Percentiles rank a stretch among this genome's conserved stretches.
Conservation (phyloP, 2,329 filamentous ascomycete species). For the Rutstroemia sp. region DNA sequence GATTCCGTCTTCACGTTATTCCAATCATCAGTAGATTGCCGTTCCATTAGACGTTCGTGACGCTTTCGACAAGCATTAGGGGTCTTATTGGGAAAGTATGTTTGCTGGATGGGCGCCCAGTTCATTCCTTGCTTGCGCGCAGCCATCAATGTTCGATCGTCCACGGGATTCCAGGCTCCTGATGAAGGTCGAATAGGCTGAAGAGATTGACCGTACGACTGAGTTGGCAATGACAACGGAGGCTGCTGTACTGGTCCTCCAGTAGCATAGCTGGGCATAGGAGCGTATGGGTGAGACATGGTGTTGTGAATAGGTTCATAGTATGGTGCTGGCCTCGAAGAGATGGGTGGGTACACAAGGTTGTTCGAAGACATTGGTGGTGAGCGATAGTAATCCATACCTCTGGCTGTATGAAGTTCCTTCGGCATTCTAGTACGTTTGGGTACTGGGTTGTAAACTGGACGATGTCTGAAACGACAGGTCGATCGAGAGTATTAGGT, state of each 20-base stretch:
- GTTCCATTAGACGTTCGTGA: constrained; percentile 77
- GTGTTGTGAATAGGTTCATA: constrained; percentile 5
- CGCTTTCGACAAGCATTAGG: constrained; percentile 72
- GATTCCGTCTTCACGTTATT: constrained; percentile 67
- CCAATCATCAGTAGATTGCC: constrained; percentile 55
- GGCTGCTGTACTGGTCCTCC: constrained; percentile 15
- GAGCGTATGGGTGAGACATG: constrained; percentile 5
- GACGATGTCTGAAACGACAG: background rate
- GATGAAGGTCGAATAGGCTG: constrained; percentile 43
- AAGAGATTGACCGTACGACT: constrained; percentile 6
- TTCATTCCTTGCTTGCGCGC: constrained; percentile 71
- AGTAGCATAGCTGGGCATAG: constrained; percentile 7
- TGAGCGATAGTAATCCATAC: constrained; percentile 11
- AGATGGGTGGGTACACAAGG: constrained; percentile 2
- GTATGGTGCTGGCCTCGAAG: constrained; percentile 5
- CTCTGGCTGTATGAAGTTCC: background rate
- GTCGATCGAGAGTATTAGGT: background rate
- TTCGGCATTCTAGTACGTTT: constrained; percentile 6
- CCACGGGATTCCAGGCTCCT: constrained; percentile 63
- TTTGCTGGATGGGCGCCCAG: constrained; percentile 73
- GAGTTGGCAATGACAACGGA: constrained; percentile 8
- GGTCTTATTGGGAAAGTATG: constrained; percentile 70
- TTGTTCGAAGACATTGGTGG: constrained; percentile 5
- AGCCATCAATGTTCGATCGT: constrained; percentile 65
- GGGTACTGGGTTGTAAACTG: background rate